Percentiles rank a stretch among this genome's conserved stretches.
Evolutionary conservation across 2,329 filamentous ascomycete species (phyloP).

Genomic region (Xylaria sp.): DNA sequence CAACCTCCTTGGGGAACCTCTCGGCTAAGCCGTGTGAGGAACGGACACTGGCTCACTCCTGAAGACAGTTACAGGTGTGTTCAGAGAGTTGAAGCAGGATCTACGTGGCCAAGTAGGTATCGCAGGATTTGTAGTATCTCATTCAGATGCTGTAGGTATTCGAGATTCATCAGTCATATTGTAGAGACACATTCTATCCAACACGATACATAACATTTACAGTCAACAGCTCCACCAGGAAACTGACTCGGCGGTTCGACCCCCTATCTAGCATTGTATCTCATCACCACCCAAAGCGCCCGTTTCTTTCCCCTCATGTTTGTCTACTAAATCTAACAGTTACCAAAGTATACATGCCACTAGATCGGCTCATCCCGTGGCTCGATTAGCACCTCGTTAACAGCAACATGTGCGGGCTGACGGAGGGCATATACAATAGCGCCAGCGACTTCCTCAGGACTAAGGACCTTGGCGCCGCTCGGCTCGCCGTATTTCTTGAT

Average conservation of each 20-base stretch:
- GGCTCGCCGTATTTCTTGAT: constrained; percentile 74
- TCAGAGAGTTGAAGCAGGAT: too few species aligned
- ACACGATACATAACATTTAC: too few species aligned
- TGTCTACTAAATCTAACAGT: background rate
- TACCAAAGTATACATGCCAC: background rate
- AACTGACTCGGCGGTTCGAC: background rate
- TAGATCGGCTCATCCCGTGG: constrained; percentile 70
- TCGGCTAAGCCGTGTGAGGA: too few species aligned
- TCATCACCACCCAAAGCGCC: background rate
- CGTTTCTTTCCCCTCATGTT: background rate
- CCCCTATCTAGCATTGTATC: too few species aligned
- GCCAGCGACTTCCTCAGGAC: constrained; percentile 65
- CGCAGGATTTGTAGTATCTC: background rate
- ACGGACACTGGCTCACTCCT: too few species aligned
- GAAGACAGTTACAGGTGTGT: too few species aligned
- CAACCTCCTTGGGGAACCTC: too few species aligned
- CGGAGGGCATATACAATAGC: constrained; percentile 69
- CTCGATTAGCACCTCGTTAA: constrained; percentile 77
- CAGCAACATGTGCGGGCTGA: constrained; percentile 69
- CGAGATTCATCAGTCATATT: background rate
- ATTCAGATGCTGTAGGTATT: background rate
- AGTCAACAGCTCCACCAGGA: background rate
- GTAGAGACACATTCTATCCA: too few species aligned
- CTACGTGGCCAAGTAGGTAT: too few species aligned
- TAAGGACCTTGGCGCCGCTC: constrained; percentile 68